Base-by-base conservation (phyloP, 2,329 filamentous ascomycete genomes). In the Pseudocercospora crystallina region DNA sequence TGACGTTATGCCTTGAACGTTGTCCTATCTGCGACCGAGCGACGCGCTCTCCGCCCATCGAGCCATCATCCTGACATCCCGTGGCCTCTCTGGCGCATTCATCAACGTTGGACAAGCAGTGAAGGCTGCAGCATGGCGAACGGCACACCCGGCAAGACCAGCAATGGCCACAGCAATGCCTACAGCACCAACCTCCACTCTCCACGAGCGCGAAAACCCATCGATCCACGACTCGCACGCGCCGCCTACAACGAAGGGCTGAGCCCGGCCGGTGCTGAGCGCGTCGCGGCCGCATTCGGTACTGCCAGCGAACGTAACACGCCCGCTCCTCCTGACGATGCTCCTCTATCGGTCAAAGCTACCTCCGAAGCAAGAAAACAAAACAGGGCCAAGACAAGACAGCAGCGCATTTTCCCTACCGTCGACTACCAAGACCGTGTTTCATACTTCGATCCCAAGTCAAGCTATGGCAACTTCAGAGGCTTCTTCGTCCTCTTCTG, bases 401-500 rank as follows among this genome's bases (percentile, higher is more conserved):
- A 90, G 62, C 85, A 87, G 59, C 86, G 86, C 50, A 78, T 96
- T 60, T 99, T 97, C 69, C 92, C 95, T 15, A 94, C 89, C 15
- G 90, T 95, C 67, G 89, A 96, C 65, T 99, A 92, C 73, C 82
- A 89, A 35, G 86, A 87, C 53, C 87, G 94, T 50, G 86, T 97
- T 15, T 97, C 92, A 13, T 92, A 99, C 73, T 96, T 99, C 68
- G 94, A 99, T 67, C 90, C 91, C 0, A 80, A 83, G 43, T 95
- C 89, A 71, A 90, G 96, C 65, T 91, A 97, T 69, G 85, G 85
- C 65, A 90, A 99, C 71, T 99, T 99, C 69, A 84, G 90, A 63
- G 94, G 94, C 67, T 99, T 99, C 80, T 99, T 96, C 74, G 89
- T 94, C 47, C 81, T 99, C 33, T 99, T 99, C 74, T 99, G 94